A percentile compares a stretch with the other conserved stretches of the same genome.
phyloP scores from a whole-genome alignment of 164 flowering plant species.

The Akebia trifoliata region DNA sequence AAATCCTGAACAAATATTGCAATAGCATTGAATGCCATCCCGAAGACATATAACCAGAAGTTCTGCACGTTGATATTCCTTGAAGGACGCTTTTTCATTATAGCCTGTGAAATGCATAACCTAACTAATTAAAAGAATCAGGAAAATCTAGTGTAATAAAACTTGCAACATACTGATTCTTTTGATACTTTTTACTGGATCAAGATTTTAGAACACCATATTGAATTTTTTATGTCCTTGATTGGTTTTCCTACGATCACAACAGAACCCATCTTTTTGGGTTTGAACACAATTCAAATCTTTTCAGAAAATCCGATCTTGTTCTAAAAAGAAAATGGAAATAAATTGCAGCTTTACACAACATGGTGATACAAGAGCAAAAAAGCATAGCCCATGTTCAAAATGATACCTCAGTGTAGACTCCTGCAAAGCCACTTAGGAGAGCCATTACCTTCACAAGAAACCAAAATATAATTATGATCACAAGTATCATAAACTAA shows the following conservation, averaged over 20 bases:
- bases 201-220: neutral
- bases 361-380: neutral
- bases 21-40: conserved; percentile 81
- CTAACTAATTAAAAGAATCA: conserved; percentile 9
- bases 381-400: neutral
- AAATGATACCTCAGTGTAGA: conserved; percentile 89
- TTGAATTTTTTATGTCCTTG: neutral
- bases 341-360: neutral
- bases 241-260: neutral
- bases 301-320: no score
- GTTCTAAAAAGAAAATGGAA: no score
- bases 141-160: neutral
- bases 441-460: conserved; percentile 87
- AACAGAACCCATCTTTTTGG: no score
- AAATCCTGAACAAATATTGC: conserved; percentile 87
- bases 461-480: neutral
- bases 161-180: neutral
- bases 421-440: conserved; percentile 98
- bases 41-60: conserved; percentile 92
- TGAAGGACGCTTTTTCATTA: conserved; percentile 87
- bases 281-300: no score
- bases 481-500: neutral
- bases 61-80: conserved; percentile 94
- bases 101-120: conserved; percentile 52
- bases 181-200: neutral